phyloP scores from a whole-genome alignment of 768 basidiomycete genomes.

The Mycena vulgaris region DNA sequence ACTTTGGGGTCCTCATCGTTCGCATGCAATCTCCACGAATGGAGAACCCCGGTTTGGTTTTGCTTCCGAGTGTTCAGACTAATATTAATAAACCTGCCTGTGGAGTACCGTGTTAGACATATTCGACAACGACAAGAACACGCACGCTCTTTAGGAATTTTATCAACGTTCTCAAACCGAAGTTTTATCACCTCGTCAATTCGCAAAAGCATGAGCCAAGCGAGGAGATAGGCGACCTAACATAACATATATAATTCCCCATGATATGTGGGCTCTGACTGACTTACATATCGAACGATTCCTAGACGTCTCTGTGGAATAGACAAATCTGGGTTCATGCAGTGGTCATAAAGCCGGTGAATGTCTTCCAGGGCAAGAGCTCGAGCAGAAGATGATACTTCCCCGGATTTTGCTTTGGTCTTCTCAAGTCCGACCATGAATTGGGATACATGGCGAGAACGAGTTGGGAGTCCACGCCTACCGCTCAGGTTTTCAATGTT shows the following conservation, averaged over 20 bases:
- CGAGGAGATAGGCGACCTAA: conserved; percentile 17
- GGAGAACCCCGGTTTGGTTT: conserved; percentile 36
- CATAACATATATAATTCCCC: not conserved
- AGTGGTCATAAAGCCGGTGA: conserved; percentile 36
- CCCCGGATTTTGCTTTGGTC: conserved; percentile 37
- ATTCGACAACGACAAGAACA: not conserved
- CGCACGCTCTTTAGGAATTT: conserved; percentile 19
- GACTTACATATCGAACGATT: conserved; percentile 6
- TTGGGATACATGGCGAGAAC: conserved; percentile 35
- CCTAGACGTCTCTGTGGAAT: not conserved
- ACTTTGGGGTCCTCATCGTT: conserved; percentile 37
- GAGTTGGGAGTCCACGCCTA: conserved; percentile 3
- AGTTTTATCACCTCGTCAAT: conserved; percentile 37
- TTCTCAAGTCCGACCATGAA: conserved; percentile 46
- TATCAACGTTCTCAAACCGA: conserved; percentile 34
- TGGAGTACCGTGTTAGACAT: not conserved
- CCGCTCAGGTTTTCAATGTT: too few relatives aligned
- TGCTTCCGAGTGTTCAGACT: conserved; percentile 33
- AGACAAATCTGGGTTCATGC: not conserved
- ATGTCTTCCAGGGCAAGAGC: conserved; percentile 39
- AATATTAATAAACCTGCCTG: not conserved
- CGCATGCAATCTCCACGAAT: conserved; percentile 34
- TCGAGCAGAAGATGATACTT: conserved; percentile 42
- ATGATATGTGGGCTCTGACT: too few relatives aligned
- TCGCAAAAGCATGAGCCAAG: conserved; percentile 38